Evolutionary conservation across 257 asterid species (phyloP), one percentile per base, ranked within the genome.

Genomic region (Cynanchum wilfordii): DNA sequence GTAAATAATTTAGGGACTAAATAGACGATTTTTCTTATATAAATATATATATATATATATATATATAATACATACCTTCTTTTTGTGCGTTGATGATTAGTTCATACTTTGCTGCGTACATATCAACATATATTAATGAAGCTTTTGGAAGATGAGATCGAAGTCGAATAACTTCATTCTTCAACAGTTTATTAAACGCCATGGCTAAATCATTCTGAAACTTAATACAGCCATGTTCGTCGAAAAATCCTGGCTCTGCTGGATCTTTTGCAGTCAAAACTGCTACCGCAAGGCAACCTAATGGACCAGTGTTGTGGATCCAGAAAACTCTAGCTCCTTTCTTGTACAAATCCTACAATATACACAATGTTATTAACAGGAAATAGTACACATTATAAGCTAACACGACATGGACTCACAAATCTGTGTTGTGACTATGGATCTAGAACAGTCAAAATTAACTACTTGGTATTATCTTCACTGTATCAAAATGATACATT

Each of bases 301-400:
- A 66, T 2, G 89, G 89, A n/a, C 87, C 88, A 3, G 81, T 74
- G 33, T 87, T 85, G 10, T 87, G 89, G 25, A 87, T 87, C 92
- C 92, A 87, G 13, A 87, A 77, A 5, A 84, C 56, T 72, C 92
- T 83, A 19, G 87, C 92, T 40, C 87, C 87, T 10, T 55, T 75
- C 27, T 67, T 71, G 64, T 87, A 82, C 42, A 83, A n/a, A 51
- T 79, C 47, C 47, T 42, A 42, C 8, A 42, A 42, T 42, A 33
- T 33, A n/a, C n/a, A n/a, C n/a, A n/a, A n/a, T n/a, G n/a, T n/a
- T n/a, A n/a, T n/a, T n/a, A n/a, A n/a, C n/a, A n/a, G n/a, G n/a
- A n/a, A n/a, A n/a, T n/a, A n/a, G n/a, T n/a, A n/a, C n/a, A n/a
- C n/a, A n/a, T n/a, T n/a, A n/a, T n/a, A n/a, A n/a, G n/a, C n/a